A percentile compares a stretch with the other conserved stretches of the same genome.
Evolutionary conservation across 495 filamentous ascomycete genomes (phyloP).

Genomic region (Tuber microsphaerosporum): DNA sequence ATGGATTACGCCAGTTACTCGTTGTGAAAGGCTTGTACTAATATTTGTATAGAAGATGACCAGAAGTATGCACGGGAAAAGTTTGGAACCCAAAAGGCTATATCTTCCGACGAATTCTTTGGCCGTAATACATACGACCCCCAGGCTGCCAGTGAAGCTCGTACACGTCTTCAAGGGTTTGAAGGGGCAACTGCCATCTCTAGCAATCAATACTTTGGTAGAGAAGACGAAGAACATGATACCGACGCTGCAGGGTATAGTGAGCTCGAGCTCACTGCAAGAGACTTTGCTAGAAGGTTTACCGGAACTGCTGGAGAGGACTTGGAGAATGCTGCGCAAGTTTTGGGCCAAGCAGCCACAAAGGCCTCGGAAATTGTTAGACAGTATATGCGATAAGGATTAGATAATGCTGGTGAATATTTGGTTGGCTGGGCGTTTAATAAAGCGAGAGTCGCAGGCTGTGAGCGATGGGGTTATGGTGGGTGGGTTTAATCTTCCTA

Average conservation of each 20-base stretch:
- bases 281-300: conserved; percentile 89
- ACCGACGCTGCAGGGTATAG: conserved; percentile 61
- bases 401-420: background rate
- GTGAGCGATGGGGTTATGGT: background rate
- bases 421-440: background rate
- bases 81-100: conserved; percentile 89
- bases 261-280: conserved; percentile 82
- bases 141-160: conserved; percentile 71
- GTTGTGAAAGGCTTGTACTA: conserved; percentile 8
- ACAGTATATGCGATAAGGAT: conserved; percentile 56
- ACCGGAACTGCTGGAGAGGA: conserved; percentile 93
- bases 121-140: conserved; percentile 81
- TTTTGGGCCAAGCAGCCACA: conserved; percentile 75
- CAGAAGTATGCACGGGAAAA: conserved; percentile 69
- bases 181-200: conserved; percentile 89
- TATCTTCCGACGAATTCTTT: conserved; percentile 97
- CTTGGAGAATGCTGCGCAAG: conserved; percentile 73
- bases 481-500: background rate
- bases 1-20: conserved; percentile 27
- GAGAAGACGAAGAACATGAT: conserved; percentile 64
- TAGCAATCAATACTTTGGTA: conserved; percentile 92
- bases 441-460: background rate
- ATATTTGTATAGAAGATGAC: conserved; percentile 53
- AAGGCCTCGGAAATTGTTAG: conserved; percentile 83
- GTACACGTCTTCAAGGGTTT: conserved; percentile 77